Base-by-base conservation (phyloP, 768 basidiomycete species). In the Trametes cingulata region DNA sequence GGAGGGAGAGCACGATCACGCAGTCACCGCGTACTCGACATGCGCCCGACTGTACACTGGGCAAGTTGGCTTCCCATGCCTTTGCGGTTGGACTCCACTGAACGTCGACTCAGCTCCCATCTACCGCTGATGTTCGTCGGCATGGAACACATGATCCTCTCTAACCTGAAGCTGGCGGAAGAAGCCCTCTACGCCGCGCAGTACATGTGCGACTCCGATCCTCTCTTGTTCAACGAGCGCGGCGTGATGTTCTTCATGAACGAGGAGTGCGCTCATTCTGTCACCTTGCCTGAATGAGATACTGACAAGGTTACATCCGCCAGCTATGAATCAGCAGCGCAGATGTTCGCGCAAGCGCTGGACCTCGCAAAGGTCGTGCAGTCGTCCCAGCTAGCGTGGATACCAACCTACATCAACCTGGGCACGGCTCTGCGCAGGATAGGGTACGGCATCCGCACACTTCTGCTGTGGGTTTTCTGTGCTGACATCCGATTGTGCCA, bases 1-100 rank as follows among this genome's bases (percentile, higher is more conserved):
- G 65, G 97, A 99, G 72, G 95, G 95, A 15, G 97, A 99, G 72
- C 97, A 98, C 76, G 96, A 98, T 67, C 95, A 98, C 68, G 96
- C 97, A 2, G 93, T 98, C 45, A 98, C 94, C 0, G 96, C 97
- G 1, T 99, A 99, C 73, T 98, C 96, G 22, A 98, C 97, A 0
- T 95, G 93, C 58, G 92, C 94, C 5, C 80, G 96, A 36, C 88
- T 98, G 80, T 98, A 98, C 71, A 91, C 90, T 60, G 97, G 96
- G 92, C 95, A 70, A 52, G 82, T 67, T 12, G 27, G 33, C 24
- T n/a, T 25, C 6, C 49, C 40, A 54, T 20, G 46, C 53, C 47
- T 22, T 19, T 15, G 14, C 24, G 6, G 67, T 41, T 20, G 45
- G 33, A 58, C 27, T 48, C n/a, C 40, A 5, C 2, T 5, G 6